These are phyloP conservation scores for Aristolochia contorta DNA, from an alignment of 164 flowering plant species.

Conservation along the genomic window DNA sequence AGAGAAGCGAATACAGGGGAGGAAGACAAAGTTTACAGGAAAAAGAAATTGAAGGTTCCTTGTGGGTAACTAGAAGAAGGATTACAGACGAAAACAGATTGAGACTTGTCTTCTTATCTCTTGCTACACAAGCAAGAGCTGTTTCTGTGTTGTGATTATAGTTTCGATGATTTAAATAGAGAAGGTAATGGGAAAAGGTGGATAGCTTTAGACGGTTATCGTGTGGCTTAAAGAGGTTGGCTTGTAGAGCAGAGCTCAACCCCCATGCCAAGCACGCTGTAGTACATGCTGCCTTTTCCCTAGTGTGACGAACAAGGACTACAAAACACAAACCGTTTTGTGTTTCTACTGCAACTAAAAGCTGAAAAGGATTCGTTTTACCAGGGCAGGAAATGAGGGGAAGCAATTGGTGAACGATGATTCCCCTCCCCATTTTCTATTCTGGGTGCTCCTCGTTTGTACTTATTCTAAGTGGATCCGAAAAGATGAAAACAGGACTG, in stretches of 20 bases:
- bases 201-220: background rate
- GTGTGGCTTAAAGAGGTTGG: background rate
- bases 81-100: no score
- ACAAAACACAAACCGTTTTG: no score
- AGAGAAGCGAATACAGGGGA: background rate
- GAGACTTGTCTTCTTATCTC: no score
- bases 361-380: no score
- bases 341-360: no score
- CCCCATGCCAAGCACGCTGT: conserved; percentile 2
- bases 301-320: no score
- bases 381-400: background rate
- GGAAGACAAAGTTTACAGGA: background rate
- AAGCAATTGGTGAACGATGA: background rate
- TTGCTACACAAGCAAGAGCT: no score
- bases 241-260: background rate
- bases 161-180: background rate
- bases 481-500: background rate
- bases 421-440: background rate
- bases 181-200: background rate
- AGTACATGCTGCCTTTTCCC: no score
- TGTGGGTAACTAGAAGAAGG: background rate
- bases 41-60: background rate
- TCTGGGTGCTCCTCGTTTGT: background rate
- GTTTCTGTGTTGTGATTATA: no score
- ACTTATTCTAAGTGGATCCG: background rate